Conservation (phyloP, 116 monocot species). For the Iris pallida region DNA sequence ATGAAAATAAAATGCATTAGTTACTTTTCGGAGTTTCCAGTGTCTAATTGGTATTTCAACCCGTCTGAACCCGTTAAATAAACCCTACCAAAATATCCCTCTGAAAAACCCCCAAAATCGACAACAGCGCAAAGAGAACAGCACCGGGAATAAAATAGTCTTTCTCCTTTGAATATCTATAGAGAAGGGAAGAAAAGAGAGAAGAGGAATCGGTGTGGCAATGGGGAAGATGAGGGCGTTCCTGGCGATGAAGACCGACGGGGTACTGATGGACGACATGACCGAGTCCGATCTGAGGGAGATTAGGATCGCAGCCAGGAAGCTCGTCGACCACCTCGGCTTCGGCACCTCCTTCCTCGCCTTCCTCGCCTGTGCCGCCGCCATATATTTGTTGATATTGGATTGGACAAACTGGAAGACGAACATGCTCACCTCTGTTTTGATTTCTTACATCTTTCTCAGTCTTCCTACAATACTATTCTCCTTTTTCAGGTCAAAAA, state of each 20-base stretch:
- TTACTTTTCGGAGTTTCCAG: too few species aligned
- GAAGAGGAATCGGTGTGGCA: too few species aligned
- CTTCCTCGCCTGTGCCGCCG: constrained; percentile 57
- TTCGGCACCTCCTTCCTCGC: constrained; percentile 61
- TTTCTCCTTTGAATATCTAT: too few species aligned
- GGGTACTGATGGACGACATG: constrained; percentile 17
- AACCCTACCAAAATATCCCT: too few species aligned
- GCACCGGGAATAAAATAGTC: too few species aligned
- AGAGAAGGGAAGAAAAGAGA: too few species aligned
- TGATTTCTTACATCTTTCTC: constrained; percentile 52
- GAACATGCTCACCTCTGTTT: constrained; percentile 47
- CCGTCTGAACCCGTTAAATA: too few species aligned
- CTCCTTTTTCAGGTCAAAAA: constrained; percentile 36
- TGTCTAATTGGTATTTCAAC: too few species aligned
- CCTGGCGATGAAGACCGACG: constrained; percentile 54
- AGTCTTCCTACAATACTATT: constrained; percentile 40
- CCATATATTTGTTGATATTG: constrained; percentile 61
- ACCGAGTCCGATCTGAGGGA: constrained; percentile 60
- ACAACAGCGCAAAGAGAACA: too few species aligned
- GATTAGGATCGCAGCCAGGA: constrained; percentile 42
- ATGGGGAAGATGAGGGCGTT: constrained; percentile 24
- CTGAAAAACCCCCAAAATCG: too few species aligned
- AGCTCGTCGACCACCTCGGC: constrained; percentile 50
- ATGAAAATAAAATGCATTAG: too few species aligned
- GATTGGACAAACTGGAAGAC: constrained; percentile 67